A percentile compares a stretch with the other conserved stretches of the same genome.
Evolutionary conservation across 345 rosid genomes (phyloP).

Genomic region (Turnera subulata): DNA sequence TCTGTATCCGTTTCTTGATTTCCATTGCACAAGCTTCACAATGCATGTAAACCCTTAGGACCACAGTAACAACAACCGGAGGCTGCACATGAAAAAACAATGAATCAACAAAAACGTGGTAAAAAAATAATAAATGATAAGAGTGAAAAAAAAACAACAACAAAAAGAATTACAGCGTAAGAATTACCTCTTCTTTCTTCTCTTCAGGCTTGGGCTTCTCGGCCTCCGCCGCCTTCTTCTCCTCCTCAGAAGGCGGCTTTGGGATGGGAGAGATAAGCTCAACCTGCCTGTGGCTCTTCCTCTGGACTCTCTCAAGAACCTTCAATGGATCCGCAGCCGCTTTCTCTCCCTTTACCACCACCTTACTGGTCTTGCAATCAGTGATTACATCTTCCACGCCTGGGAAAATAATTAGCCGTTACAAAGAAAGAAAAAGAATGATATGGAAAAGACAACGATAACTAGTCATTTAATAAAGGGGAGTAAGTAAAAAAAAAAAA

Average conservation of each 20-base stretch:
- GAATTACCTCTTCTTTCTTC: slow-evolving; percentile 89
- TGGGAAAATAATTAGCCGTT: slow-evolving; percentile 15
- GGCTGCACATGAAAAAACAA: slow-evolving; percentile 36
- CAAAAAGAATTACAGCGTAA: too few relatives aligned
- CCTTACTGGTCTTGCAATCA: slow-evolving; percentile 69
- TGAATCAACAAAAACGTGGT: neutral
- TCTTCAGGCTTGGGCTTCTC: slow-evolving; percentile 52
- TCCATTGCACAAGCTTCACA: slow-evolving; percentile 90
- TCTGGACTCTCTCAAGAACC: slow-evolving; percentile 72
- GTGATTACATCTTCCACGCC: slow-evolving; percentile 89
- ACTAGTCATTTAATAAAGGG: neutral
- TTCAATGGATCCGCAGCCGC: slow-evolving; percentile 94
- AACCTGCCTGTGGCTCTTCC: slow-evolving; percentile 78
- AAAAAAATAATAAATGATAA: neutral
- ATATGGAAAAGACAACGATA: slow-evolving; percentile 2
- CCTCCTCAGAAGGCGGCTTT: slow-evolving; percentile 57
- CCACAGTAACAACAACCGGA: slow-evolving; percentile 54
- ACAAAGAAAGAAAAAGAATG: neutral
- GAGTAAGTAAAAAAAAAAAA: too few relatives aligned
- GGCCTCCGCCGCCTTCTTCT: slow-evolving; percentile 45
- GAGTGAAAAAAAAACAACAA: neutral
- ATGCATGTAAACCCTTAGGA: slow-evolving; percentile 81
- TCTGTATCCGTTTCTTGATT: slow-evolving; percentile 80
- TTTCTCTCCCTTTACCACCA: slow-evolving; percentile 89
- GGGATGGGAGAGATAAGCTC: slow-evolving; percentile 89